Evolutionary conservation across 371 early-diverging fungal genomes (phyloP).

Genomic region (Mycotypha africana): DNA sequence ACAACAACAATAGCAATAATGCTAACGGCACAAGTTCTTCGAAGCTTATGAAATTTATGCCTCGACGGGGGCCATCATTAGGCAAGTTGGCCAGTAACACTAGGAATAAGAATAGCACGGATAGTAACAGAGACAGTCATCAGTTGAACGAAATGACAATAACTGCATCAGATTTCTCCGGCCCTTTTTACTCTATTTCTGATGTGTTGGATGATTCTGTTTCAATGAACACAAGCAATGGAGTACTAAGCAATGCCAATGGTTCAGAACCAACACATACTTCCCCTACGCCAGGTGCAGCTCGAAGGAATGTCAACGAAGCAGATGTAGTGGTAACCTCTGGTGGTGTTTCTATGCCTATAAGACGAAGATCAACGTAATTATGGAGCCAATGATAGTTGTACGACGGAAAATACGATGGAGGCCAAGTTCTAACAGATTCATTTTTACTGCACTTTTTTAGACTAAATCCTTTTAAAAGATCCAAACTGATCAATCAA

Average conservation of each 20-base stretch:
- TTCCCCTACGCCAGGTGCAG: slow-evolving; percentile 32
- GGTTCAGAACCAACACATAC: too few relatives aligned
- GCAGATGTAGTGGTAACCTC: slow-evolving; percentile 31
- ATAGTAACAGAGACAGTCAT: neutral
- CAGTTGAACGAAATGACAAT: slow-evolving; percentile 14
- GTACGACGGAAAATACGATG: too few relatives aligned
- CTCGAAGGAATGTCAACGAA: slow-evolving; percentile 36
- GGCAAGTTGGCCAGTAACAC: neutral
- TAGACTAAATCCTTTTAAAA: slow-evolving; percentile 36
- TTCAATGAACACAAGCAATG: slow-evolving; percentile 4
- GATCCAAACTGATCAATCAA: slow-evolving; percentile 20
- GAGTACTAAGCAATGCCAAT: slow-evolving; percentile 2
- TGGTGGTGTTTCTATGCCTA: slow-evolving; percentile 32
- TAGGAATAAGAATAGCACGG: neutral
- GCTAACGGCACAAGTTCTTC: slow-evolving; percentile 5
- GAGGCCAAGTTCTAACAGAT: too few relatives aligned
- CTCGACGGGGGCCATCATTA: slow-evolving; percentile 27
- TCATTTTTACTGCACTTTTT: neutral
- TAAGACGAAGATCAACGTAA: slow-evolving; percentile 34
- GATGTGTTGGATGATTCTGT: slow-evolving; percentile 29
- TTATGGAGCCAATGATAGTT: too few relatives aligned
- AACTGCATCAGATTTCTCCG: slow-evolving; percentile 28
- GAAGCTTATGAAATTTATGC: slow-evolving; percentile 36
- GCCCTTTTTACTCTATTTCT: slow-evolving; percentile 47
- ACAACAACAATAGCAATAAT: neutral